These are phyloP conservation scores for Lupinus albus DNA, from an alignment of 306 rosid species.

Conservation along the genomic window DNA sequence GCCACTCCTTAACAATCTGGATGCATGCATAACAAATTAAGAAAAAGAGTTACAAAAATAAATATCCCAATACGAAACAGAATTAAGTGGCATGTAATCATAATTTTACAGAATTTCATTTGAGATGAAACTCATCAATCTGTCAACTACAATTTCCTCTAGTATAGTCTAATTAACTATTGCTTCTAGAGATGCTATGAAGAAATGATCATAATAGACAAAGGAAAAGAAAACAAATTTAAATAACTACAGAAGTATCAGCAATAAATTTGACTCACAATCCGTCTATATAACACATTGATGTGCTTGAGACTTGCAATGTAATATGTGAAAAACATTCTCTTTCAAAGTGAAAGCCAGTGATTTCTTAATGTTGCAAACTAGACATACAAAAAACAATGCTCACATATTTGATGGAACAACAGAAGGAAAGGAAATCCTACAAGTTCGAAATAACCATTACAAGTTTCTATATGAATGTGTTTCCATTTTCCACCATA, in stretches of 20 bases:
- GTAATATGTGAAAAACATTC: no score
- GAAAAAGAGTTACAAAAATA: not conserved
- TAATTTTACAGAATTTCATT: not conserved
- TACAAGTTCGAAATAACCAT: conserved; percentile 17
- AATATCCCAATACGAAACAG: conserved; percentile 21
- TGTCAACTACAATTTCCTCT: not conserved
- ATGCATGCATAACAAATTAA: not conserved
- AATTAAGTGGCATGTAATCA: conserved; percentile 15
- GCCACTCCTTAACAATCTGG: conserved; percentile 16
- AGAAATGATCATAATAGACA: no score
- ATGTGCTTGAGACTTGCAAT: not conserved
- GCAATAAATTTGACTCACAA: conserved; percentile 23
- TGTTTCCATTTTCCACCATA: conserved; percentile 30
- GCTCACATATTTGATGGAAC: conserved; percentile 6
- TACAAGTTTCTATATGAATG: conserved; percentile 1
- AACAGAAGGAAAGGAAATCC: conserved; percentile 6
- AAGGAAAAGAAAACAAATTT: conserved; percentile 9
- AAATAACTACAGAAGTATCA: conserved; percentile 7
- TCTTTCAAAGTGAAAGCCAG: not conserved
- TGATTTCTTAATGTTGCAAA: conserved; percentile 2
- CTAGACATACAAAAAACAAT: conserved; percentile 23
- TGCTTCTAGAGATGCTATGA: conserved; percentile 1
- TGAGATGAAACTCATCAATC: not conserved
- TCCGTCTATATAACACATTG: not conserved
- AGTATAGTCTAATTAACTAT: not conserved